These are phyloP conservation scores for Fusarium caatingaense DNA, from an alignment of 2,329 filamentous ascomycete species.

Conservation along the genomic window DNA sequence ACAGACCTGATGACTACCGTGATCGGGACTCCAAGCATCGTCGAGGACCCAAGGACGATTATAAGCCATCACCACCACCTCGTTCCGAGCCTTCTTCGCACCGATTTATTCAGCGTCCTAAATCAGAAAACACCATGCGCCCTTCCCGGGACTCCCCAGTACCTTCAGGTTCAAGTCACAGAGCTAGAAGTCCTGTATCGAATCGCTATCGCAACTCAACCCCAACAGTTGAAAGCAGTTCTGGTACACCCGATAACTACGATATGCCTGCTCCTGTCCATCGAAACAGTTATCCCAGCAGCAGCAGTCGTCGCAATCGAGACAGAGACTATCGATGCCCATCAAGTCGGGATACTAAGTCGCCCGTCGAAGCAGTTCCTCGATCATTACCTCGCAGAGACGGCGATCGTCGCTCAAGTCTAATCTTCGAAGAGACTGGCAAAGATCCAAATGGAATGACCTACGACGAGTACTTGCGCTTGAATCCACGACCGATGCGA, in stretches of 20 bases:
- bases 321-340: slow-evolving; percentile 47
- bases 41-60: slow-evolving; percentile 31
- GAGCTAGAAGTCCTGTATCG: slow-evolving; percentile 38
- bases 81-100: slow-evolving; percentile 26
- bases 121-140: slow-evolving; percentile 34
- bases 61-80: slow-evolving; percentile 30
- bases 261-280: slow-evolving; percentile 21
- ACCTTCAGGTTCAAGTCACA: slow-evolving; percentile 17
- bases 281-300: slow-evolving; percentile 15
- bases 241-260: slow-evolving; percentile 25
- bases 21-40: slow-evolving; percentile 30
- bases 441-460: slow-evolving; percentile 28
- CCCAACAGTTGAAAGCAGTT: slow-evolving; percentile 25
- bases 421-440: slow-evolving; percentile 31
- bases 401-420: slow-evolving; percentile 29
- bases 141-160: slow-evolving; percentile 32
- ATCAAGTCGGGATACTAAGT: slow-evolving; percentile 41
- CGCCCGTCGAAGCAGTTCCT: slow-evolving; percentile 30
- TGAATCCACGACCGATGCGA: slow-evolving; percentile 33
- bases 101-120: slow-evolving; percentile 27
- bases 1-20: slow-evolving; percentile 38
- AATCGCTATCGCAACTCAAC: slow-evolving; percentile 38
- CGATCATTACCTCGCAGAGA: slow-evolving; percentile 26
- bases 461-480: slow-evolving; percentile 42
- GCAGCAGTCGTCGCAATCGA: slow-evolving; percentile 36